Base-by-base conservation (phyloP, 1,139 yeast genomes). In the Hyphopichia pseudoburtonii region DNA sequence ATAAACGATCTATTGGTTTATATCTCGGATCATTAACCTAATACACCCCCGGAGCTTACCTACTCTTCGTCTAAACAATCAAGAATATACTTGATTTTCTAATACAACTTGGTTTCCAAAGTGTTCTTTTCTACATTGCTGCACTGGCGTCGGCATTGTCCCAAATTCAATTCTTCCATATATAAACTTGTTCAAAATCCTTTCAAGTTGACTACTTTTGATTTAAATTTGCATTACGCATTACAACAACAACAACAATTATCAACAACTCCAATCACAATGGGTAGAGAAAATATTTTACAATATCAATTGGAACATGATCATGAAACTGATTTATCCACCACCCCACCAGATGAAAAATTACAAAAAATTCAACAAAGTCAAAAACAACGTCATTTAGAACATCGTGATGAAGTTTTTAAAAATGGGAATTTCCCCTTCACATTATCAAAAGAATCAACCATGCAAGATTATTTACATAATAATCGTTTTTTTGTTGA, bases 401-500 rank as follows among this genome's bases (percentile, higher is more conserved):
- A 21, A 7, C 10, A 7, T 21, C 10, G 18, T 4, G 10, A 12
- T 15, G n/a, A 27, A 27, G 4, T 27, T 11, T 27, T 27, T 15
- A 15, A 9, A 15, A 27, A 27, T 27, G 36, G 50, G 17, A 56
- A 65, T 45, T 60, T 60, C 45, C 85, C 84, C 6, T 83, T 82
- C 58, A 72, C 80, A 1, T 66, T 83, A 38, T 68, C 71, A 30
- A 73, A 73, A 51, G 68, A 73, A n/a, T 80, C 86, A 11, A 66
- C 76, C 3, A 56, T 86, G 37, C 71, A 76, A 33, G 90, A 86
- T 39, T 80, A 78, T 52, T 66, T 90, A 32, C 65, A 74, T 40
- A 80, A 85, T 53, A 92, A 92, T 66, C 71, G 67, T 48, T 70
- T 68, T 39, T 86, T 81, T 74, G 86, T 87, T 18, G 79, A 79